Percentiles rank a stretch among this genome's conserved stretches.
Evolutionary conservation across 2,329 filamentous ascomycete species (phyloP).

Genomic region (Podosphaera fusca): DNA sequence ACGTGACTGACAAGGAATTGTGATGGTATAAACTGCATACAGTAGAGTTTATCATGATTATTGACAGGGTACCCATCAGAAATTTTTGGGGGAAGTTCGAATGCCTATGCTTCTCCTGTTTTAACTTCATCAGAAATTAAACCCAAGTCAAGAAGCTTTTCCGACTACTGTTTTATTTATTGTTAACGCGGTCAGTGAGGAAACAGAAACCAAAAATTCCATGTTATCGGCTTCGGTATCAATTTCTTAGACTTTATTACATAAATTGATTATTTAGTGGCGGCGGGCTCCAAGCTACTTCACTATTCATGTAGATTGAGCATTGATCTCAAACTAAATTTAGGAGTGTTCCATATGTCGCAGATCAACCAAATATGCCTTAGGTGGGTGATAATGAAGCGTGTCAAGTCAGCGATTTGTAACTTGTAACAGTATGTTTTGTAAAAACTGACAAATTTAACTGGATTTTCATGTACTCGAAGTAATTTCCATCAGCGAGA

Average conservation of each 20-base stretch:
- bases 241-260: too few relatives aligned
- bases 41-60: slow-evolving; percentile 10
- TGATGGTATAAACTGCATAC: slow-evolving; percentile 8
- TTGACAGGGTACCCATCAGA: background rate
- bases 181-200: too few relatives aligned
- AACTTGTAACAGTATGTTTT: background rate
- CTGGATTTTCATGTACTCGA: background rate
- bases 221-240: too few relatives aligned
- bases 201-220: too few relatives aligned
- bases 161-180: too few relatives aligned
- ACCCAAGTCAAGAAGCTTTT: too few relatives aligned
- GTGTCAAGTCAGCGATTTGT: background rate
- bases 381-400: background rate
- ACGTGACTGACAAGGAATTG: slow-evolving; percentile 6
- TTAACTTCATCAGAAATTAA: too few relatives aligned
- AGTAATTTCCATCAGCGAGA: background rate
- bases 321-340: background rate
- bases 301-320: background rate
- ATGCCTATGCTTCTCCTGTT: too few relatives aligned
- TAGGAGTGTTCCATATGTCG: background rate
- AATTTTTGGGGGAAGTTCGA: too few relatives aligned
- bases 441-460: background rate
- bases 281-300: background rate
- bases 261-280: too few relatives aligned
- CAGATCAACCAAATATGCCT: background rate